A percentile compares a stretch with the other conserved stretches of the same genome.
Evolutionary conservation across 352 stramenopile species (phyloP).

Genomic region (Elongisporangium senticosum): DNA sequence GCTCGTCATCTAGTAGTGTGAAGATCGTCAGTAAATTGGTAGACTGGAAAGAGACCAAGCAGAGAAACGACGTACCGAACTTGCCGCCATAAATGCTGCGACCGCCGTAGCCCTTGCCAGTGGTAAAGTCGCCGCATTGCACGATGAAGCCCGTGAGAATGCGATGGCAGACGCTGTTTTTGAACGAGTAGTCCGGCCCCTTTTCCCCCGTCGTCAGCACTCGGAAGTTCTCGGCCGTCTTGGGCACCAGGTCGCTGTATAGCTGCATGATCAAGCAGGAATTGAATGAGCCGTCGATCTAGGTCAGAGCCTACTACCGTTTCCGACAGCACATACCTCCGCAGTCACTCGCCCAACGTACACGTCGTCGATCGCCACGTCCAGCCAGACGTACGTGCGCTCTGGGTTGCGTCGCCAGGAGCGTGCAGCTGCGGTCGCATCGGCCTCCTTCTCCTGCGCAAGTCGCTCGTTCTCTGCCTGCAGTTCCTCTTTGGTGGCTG

Average conservation of each 20-base stretch:
- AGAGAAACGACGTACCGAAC: constrained; percentile 57
- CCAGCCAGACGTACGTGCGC: constrained; percentile 83
- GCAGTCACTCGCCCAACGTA: constrained; percentile 65
- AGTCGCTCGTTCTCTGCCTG: constrained; percentile 4
- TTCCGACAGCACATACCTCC: constrained; percentile 29
- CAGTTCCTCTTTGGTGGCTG: constrained; percentile 3
- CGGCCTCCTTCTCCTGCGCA: constrained; percentile 8
- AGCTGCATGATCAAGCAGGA: constrained; percentile 30
- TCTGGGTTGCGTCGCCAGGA: constrained; percentile 52
- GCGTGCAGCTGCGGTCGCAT: constrained; percentile 12
- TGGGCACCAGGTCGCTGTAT: constrained; percentile 94
- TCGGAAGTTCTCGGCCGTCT: constrained; percentile 98
- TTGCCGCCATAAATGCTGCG: constrained; percentile 97
- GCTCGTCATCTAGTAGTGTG: constrained; percentile 88
- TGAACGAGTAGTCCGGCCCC: constrained; percentile 91
- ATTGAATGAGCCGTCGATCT: background rate
- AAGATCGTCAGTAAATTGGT: background rate
- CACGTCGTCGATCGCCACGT: constrained; percentile 74
- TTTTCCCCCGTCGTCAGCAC: constrained; percentile 95
- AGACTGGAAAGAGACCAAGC: background rate
- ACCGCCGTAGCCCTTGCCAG: constrained; percentile 91
- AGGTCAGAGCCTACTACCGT: background rate
- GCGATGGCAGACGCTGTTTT: constrained; percentile 96
- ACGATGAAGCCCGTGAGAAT: constrained; percentile 99
- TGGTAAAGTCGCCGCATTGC: constrained; percentile 94